Base-by-base conservation (phyloP, 768 basidiomycete species). In the Serendipita sp. region DNA sequence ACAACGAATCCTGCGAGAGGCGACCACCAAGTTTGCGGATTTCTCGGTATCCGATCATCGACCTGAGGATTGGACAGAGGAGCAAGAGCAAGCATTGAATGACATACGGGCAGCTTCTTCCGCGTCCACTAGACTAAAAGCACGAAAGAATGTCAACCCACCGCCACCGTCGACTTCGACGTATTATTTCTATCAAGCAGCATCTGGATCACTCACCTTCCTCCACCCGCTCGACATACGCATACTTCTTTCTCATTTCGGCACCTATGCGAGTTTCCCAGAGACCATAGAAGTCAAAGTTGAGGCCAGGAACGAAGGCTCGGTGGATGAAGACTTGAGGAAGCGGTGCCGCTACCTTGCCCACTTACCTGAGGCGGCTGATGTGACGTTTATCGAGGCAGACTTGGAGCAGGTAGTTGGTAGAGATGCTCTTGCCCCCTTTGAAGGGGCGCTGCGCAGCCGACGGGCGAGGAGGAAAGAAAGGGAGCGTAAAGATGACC, bases 201-300 rank as follows among this genome's bases (percentile, higher is more conserved):
- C 91, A 0, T 89, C 90, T 1, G 96, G 96, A 11, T 79, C 89
- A 65, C 88, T 91, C 8, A 80, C 96, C 69, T 99, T 89, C 78
- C 83, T 99, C 10, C 92, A 96, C 70, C 95, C 95, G 2, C 81
- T 99, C 35, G 95, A 99, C 72, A 97, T 96, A 75, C 88, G 85
- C 75, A 91, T 96, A 67, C 79, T 99, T 30, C 78, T 93, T 47
- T 81, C 90, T 11, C 87, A 94, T 72, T 97, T 85, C 74, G 79
- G 80, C 70, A 79, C 78, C 67, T 97, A 97, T 70, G 75, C 85
- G 1, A 80, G 85, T 1, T 92, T 97, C 75, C 95, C 95, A 0
- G 84, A 90, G 70, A 78, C 78, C 15, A 88, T 99, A 68, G 79
- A 80, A 3, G 80, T 96, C 36, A 81, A 83, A n/a, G 85, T 96